Percentiles rank a stretch among this genome's conserved stretches.
These are phyloP conservation scores for Jaltomata sinuosa DNA, from an alignment of 257 asterid genomes.

Conservation along the genomic window DNA sequence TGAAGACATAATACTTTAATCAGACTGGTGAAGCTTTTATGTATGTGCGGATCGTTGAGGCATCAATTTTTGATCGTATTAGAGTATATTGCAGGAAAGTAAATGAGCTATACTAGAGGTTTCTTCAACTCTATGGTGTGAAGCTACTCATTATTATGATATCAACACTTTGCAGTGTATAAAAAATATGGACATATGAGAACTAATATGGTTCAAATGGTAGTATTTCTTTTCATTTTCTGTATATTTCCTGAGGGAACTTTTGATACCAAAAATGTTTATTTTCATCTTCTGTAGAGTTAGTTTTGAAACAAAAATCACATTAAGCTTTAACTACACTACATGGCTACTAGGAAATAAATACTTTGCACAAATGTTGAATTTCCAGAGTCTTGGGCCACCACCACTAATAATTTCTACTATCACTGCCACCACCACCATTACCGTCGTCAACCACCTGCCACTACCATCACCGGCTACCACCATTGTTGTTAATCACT, in stretches of 20 bases:
- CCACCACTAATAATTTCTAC: no score
- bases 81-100: neutral
- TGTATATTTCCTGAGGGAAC: no score
- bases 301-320: neutral
- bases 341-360: no score
- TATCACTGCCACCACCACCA: no score
- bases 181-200: neutral
- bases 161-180: neutral
- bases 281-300: neutral
- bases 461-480: no score
- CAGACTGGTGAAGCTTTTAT: neutral
- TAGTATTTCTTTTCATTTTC: no score
- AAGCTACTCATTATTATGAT: neutral
- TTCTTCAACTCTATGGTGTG: neutral
- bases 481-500: no score
- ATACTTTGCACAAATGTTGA: no score
- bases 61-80: neutral
- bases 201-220: neutral
- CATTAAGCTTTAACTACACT: no score
- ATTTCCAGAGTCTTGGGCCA: no score
- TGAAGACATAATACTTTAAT: conserved; percentile 48
- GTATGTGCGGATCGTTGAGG: neutral
- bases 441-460: no score
- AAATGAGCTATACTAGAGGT: neutral
- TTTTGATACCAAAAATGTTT: neutral